Evolutionary conservation across 2,329 filamentous ascomycete species (phyloP).

Genomic region (Claviceps capensis): DNA sequence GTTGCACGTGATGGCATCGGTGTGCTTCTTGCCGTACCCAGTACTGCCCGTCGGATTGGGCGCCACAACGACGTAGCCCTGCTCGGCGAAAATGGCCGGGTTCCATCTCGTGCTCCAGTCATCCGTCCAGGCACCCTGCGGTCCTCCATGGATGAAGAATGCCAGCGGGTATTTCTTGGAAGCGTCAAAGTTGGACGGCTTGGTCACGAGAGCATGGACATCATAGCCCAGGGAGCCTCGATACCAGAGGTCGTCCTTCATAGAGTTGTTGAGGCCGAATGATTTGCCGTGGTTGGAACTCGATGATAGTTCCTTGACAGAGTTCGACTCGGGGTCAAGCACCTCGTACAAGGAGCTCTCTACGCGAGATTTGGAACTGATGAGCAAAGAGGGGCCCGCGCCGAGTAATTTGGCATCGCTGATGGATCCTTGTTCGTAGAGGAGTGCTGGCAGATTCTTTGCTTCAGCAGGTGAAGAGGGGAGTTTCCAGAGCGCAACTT

Average conservation of each 20-base stretch:
- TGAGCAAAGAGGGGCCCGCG: conserved; percentile 37
- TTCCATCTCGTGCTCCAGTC: conserved; percentile 78
- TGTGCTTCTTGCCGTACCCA: conserved; percentile 66
- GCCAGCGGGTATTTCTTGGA: conserved; percentile 65
- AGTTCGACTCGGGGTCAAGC: conserved; percentile 31
- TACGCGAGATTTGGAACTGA: conserved; percentile 54
- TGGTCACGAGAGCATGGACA: conserved; percentile 56
- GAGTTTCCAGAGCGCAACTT: conserved; percentile 46
- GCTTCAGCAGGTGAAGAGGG: conserved; percentile 39
- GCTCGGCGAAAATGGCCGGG: conserved; percentile 71
- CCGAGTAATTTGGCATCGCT: conserved; percentile 38
- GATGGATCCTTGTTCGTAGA: conserved; percentile 42
- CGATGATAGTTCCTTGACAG: conserved; percentile 40
- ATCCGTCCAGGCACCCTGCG: conserved; percentile 63
- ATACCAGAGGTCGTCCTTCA: conserved; percentile 58
- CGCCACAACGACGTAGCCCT: conserved; percentile 70
- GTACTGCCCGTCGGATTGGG: conserved; percentile 78
- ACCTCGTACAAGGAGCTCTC: conserved; percentile 60
- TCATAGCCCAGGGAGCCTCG: conserved; percentile 48
- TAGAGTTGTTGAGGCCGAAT: conserved; percentile 49
- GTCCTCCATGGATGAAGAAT: conserved; percentile 72
- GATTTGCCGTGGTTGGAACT: conserved; percentile 50
- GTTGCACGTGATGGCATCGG: conserved; percentile 61
- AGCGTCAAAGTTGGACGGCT: conserved; percentile 52
- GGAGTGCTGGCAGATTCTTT: conserved; percentile 30